These are phyloP conservation scores for Euphorbia corollata DNA, from an alignment of 441 rosid genomes.

Conservation along the genomic window DNA sequence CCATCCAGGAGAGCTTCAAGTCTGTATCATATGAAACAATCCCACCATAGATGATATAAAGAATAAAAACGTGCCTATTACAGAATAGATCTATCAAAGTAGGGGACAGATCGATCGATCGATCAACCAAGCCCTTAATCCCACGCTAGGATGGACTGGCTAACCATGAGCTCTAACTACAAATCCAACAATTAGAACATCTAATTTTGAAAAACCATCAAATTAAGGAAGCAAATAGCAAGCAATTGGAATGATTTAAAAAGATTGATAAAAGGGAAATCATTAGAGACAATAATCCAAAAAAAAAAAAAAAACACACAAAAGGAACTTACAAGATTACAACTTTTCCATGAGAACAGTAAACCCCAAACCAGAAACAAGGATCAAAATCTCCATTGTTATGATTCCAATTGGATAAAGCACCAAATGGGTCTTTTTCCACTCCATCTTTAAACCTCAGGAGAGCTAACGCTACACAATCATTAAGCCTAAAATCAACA, in stretches of 20 bases:
- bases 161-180: background rate
- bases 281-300: too few relatives aligned
- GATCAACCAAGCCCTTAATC: too few relatives aligned
- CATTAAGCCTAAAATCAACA: background rate
- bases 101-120: too few relatives aligned
- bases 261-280: too few relatives aligned
- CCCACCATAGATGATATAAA: too few relatives aligned
- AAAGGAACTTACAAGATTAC: slow-evolving; percentile 53
- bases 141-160: too few relatives aligned
- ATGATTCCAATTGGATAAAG: slow-evolving; percentile 52
- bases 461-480: slow-evolving; percentile 47
- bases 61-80: background rate
- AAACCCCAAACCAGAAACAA: slow-evolving; percentile 83
- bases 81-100: background rate
- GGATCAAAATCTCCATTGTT: slow-evolving; percentile 35
- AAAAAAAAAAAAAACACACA: background rate
- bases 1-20: background rate
- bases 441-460: slow-evolving; percentile 56
- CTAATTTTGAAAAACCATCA: background rate
- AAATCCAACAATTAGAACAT: background rate
- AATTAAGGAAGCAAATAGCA: too few relatives aligned
- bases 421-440: slow-evolving; percentile 61
- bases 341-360: slow-evolving; percentile 60
- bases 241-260: too few relatives aligned
- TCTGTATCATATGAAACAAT: too few relatives aligned